Percentiles rank a stretch among this genome's conserved stretches.
These are phyloP conservation scores for Cystoderma amianthinum DNA, from an alignment of 768 basidiomycete genomes.

Conservation along the genomic window DNA sequence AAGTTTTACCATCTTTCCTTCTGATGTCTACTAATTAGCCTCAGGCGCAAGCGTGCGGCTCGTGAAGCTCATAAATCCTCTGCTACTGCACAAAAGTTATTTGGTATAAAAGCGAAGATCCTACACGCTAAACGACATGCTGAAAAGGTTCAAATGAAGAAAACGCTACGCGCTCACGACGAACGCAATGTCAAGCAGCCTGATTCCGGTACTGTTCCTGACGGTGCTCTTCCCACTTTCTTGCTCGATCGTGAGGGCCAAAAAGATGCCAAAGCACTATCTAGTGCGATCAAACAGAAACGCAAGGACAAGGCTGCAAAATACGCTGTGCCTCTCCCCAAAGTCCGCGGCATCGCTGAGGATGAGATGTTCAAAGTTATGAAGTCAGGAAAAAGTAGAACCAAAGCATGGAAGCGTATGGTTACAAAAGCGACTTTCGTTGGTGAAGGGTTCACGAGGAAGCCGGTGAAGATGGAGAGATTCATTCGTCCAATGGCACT, in stretches of 20 bases:
- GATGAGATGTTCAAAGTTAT: slow-evolving; percentile 99
- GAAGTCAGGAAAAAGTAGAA: slow-evolving; percentile 94
- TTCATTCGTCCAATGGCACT: slow-evolving; percentile 97
- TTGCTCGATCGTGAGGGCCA: slow-evolving; percentile 97
- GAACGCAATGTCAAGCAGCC: slow-evolving; percentile 97
- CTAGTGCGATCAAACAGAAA: slow-evolving; percentile 95
- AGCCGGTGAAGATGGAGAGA: slow-evolving; percentile 98
- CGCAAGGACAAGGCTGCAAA: slow-evolving; percentile 99
- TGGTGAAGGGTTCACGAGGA: slow-evolving; percentile 94
- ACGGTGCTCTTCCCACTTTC: slow-evolving; percentile 91
- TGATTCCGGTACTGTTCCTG: slow-evolving; percentile 74
- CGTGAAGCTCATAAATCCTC: slow-evolving; percentile 75
- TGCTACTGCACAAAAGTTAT: slow-evolving; percentile 83
- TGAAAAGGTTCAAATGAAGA: slow-evolving; percentile 98
- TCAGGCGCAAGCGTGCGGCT: slow-evolving; percentile 78
- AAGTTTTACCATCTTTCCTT: slow-evolving; percentile 20
- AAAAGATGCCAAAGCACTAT: slow-evolving; percentile 95
- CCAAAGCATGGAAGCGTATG: slow-evolving; percentile 98
- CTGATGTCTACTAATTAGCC: slow-evolving; percentile 2
- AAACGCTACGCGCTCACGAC: slow-evolving; percentile 99
- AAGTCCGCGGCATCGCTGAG: slow-evolving; percentile 96
- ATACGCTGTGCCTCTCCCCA: slow-evolving; percentile 93
- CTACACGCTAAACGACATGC: slow-evolving; percentile 94
- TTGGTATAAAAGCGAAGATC: slow-evolving; percentile 97
- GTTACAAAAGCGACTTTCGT: slow-evolving; percentile 99